Evolutionary conservation across 2,329 filamentous ascomycete species (phyloP), one percentile per base, ranked within the genome.

Genomic region (Fusarium longipes): DNA sequence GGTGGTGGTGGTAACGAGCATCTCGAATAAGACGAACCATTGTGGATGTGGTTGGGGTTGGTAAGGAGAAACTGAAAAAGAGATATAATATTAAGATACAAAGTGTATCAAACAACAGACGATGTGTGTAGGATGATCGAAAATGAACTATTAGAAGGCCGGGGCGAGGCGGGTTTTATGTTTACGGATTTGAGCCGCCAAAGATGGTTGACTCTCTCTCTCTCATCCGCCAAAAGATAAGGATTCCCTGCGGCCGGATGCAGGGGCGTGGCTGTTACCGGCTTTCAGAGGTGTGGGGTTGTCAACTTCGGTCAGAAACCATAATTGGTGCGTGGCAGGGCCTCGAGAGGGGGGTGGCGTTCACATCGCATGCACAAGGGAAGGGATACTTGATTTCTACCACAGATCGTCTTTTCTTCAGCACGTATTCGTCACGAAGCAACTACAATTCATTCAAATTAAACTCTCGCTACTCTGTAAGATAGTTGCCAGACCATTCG

Each of bases 201-300:
- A 60, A 29, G 59, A 70, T 64, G 58, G 57, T 55, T 63, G 57
- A 58, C 27, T 45, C 57, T 65, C 32, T 61, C 57, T 65, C 32
- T 66, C 59, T 57, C 59, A 39, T 57, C 57, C 70, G 42, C 57
- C 68, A 54, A 70, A 61, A 73, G 71, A 73, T 72, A 73, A 72
- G 71, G 63, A 54, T 49, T 57, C 59, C 56, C 64, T 70, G 70
- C 64, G 65, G 50, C 65, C 71, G 67, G 65, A 69, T 73, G 71
- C 71, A 73, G 71, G 71, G 71, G 71, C 71, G 71, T 73, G 67
- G 59, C 47, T 72, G 71, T 61, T 70, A 70, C 70, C 67, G 69
- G 70, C 66, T 65, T 60, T 27, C 52, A 67, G 9, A 33, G 44
- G 44, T 48, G 64, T 67, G 63, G 64, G 64, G 58, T 58, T 55